Conservation (phyloP, 495 filamentous ascomycete species). For the Aspergillus conjunctus region DNA sequence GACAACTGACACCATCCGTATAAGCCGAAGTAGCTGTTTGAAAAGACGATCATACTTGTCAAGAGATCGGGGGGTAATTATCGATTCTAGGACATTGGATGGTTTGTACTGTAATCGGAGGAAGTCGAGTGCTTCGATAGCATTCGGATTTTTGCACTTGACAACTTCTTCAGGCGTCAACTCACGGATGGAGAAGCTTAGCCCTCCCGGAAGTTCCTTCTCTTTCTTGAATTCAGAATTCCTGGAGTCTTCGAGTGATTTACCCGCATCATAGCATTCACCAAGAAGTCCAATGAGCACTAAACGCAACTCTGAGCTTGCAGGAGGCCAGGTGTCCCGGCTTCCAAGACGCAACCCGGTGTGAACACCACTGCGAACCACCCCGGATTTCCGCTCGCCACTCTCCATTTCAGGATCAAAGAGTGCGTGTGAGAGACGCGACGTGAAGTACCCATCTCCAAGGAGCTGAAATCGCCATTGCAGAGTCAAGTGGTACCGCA, state of each 20-base stretch:
- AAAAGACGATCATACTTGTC: conserved; percentile 84
- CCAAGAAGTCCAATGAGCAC: conserved; percentile 84
- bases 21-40: conserved; percentile 70
- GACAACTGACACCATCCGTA: conserved; percentile 79
- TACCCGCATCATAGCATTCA: conserved; percentile 62
- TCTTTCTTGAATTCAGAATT: conserved; percentile 33
- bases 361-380: conserved; percentile 64
- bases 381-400: conserved; percentile 70
- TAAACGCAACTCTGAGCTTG: conserved; percentile 85
- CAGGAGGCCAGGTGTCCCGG: conserved; percentile 85
- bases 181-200: conserved; percentile 87
- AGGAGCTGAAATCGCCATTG: conserved; percentile 82
- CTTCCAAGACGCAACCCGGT: conserved; percentile 81
- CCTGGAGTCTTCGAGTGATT: conserved; percentile 22
- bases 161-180: conserved; percentile 74
- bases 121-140: conserved; percentile 87
- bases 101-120: conserved; percentile 83
- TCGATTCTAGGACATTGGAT: conserved; percentile 66
- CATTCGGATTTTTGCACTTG: conserved; percentile 74
- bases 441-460: conserved; percentile 79
- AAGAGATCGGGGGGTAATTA: conserved; percentile 69
- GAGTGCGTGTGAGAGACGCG: conserved; percentile 76
- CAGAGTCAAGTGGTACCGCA: conserved; percentile 74
- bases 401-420: conserved; percentile 84
- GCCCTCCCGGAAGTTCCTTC: conserved; percentile 70